These are phyloP conservation scores for Cladosporium halotolerans DNA, from an alignment of 2,329 filamentous ascomycete genomes.

Conservation along the genomic window DNA sequence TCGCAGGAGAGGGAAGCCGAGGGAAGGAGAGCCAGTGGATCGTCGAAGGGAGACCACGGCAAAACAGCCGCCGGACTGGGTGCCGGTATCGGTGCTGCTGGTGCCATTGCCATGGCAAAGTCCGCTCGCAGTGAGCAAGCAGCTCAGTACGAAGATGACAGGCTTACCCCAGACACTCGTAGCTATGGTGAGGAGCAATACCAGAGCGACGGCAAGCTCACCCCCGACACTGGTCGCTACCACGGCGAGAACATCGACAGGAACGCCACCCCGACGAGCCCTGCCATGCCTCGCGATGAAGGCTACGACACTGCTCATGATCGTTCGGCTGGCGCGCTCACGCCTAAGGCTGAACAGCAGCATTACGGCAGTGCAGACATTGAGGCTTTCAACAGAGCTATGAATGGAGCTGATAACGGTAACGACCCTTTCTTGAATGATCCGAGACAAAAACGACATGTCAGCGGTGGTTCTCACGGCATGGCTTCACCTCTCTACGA, in stretches of 20 bases:
- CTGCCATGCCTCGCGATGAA: constrained; percentile 66
- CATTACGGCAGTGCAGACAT: constrained; percentile 52
- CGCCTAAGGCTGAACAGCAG: constrained; percentile 35
- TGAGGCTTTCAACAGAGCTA: constrained; percentile 44
- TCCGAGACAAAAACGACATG: constrained; percentile 55
- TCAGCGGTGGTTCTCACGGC: constrained; percentile 87
- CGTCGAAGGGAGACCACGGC: constrained; percentile 14
- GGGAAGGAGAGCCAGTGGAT: constrained; percentile 15
- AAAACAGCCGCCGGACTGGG: constrained; percentile 19
- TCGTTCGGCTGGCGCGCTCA: constrained; percentile 39
- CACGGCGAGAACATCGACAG: constrained; percentile 14
- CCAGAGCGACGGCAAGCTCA: constrained; percentile 31
- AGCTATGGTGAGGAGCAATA: constrained; percentile 27
- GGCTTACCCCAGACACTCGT: constrained; percentile 33
- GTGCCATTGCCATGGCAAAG: constrained; percentile 19
- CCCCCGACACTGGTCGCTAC: constrained; percentile 29
- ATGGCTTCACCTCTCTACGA: constrained; percentile 89
- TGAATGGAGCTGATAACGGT: constrained; percentile 35
- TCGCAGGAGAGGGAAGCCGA: constrained; percentile 10
- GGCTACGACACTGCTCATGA: constrained; percentile 76
- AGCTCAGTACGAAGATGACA: constrained; percentile 31
- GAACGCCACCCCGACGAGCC: constrained; percentile 39
- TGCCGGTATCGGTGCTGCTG: constrained; percentile 20
- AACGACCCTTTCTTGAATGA: constrained; percentile 56
- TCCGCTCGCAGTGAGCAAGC: constrained; percentile 16